Percentiles rank a stretch among this genome's conserved stretches.
phyloP scores from a whole-genome alignment of 371 early-diverging fungal genomes.

The Sporodiniella umbellata region DNA sequence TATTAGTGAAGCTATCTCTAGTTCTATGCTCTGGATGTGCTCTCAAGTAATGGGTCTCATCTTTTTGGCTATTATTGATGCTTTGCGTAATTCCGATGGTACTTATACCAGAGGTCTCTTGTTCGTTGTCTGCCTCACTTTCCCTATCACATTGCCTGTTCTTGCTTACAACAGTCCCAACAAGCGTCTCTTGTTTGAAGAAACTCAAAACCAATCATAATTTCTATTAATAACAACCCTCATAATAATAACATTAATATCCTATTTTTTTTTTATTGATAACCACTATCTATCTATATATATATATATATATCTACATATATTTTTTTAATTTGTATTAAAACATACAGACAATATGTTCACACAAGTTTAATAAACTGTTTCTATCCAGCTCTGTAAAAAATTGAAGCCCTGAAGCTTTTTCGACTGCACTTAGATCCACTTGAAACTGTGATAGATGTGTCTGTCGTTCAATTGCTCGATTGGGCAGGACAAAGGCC shows the following conservation, averaged over 20 bases:
- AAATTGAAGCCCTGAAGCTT: slow-evolving; percentile 70
- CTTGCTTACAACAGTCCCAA: slow-evolving; percentile 35
- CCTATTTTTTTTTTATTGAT: not conserved
- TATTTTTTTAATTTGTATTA: not conserved
- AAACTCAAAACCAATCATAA: slow-evolving; percentile 10
- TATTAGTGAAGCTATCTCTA: slow-evolving; percentile 39
- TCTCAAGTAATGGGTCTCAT: slow-evolving; percentile 39
- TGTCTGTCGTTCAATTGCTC: slow-evolving; percentile 51
- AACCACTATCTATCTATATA: not conserved
- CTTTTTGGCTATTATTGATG: slow-evolving; percentile 32
- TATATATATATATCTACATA: too few relatives aligned
- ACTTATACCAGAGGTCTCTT: slow-evolving; percentile 32
- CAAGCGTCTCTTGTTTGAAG: slow-evolving; percentile 33
- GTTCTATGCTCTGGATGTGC: slow-evolving; percentile 39
- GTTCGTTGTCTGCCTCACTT: slow-evolving; percentile 24
- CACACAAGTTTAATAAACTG: slow-evolving; percentile 38
- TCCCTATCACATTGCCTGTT: slow-evolving; percentile 28
- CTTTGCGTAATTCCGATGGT: slow-evolving; percentile 30
- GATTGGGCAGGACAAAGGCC: slow-evolving; percentile 85
- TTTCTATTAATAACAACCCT: not conserved
- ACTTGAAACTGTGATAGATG: slow-evolving; percentile 66
- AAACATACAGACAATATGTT: slow-evolving; percentile 2
- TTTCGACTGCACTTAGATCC: slow-evolving; percentile 68
- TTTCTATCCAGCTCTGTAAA: slow-evolving; percentile 57
- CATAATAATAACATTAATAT: too few relatives aligned